Percentiles rank a stretch among this genome's conserved stretches.
Evolutionary conservation across 164 flowering plant genomes (phyloP).

Genomic region (Berberis thunbergii): DNA sequence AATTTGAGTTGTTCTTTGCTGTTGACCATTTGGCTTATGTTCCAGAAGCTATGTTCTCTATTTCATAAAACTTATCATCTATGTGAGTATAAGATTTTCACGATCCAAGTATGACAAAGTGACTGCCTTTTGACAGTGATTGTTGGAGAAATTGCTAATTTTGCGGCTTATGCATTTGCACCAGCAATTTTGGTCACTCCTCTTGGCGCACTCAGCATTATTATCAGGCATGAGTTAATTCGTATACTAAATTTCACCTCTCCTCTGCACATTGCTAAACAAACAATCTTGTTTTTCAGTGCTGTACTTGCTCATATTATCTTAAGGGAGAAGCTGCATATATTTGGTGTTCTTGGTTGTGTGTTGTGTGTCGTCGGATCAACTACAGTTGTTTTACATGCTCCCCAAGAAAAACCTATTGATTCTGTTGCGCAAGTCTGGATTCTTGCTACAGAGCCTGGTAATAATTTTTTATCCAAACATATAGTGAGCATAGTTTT

Average conservation of each 20-base stretch:
- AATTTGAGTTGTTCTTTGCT: too few species aligned
- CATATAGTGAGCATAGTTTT: background rate
- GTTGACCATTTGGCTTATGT: too few species aligned
- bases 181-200: conserved; percentile 92
- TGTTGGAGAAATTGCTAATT: conserved; percentile 84
- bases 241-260: background rate
- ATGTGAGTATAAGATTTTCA: too few species aligned
- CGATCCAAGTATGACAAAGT: too few species aligned
- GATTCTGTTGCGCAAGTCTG: conserved; percentile 84
- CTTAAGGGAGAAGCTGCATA: conserved; percentile 68
- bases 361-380: conserved; percentile 87
- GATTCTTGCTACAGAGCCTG: conserved; percentile 94
- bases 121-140: conserved; percentile 44
- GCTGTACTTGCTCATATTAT: conserved; percentile 88
- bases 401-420: conserved; percentile 81
- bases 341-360: conserved; percentile 89
- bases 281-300: conserved; percentile 36
- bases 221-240: conserved; percentile 56
- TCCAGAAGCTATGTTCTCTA: too few species aligned
- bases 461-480: conserved; percentile 17
- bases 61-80: too few species aligned
- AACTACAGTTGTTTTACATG: conserved; percentile 83
- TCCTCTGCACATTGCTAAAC: conserved; percentile 7
- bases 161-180: conserved; percentile 95
- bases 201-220: conserved; percentile 91